Base-by-base conservation (phyloP, 805 yeast species). In the Candida loeiensis region DNA sequence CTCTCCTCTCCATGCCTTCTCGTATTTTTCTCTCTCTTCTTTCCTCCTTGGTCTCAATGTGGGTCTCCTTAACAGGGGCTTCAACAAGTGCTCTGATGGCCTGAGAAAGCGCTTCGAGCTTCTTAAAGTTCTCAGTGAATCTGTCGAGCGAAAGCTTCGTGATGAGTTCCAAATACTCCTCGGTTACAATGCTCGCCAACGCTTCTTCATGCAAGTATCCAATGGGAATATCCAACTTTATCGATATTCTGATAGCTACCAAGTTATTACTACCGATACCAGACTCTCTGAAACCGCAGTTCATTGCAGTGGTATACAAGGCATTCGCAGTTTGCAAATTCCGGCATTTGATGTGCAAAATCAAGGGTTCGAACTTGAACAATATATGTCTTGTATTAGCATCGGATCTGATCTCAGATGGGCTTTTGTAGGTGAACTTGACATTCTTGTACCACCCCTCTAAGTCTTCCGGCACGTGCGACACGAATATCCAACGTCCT, bases 311-410 rank as follows among this genome's bases (percentile, higher is more conserved):
- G 26, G 80, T 76, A 47, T 80, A 85, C 8, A 88, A 58, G 28
- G 61, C 61, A n/a, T 73, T 68, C 0, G 96, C 95, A 4, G 71
- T 59, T 11, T 59, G 64, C 18, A 70, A 59, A 48, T 78, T 73
- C 34, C 91, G 69, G 53, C 95, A 85, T 53, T 85, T 82, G 4
- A 88, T 88, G 58, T 88, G 96, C 35, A 87, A 62, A 36, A 88
- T 87, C 57, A 88, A 71, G 3, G 96, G 95, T 61, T 88, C 96
- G 49, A 80, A 88, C 53, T 89, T 88, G 66, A 69, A 87, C 24
- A 87, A 66, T 6, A 87, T 73, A 45, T 72, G 80, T 37, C 95
- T 65, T 2, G 73, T 67, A 17, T 53, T 43, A 2, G 27, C 33
- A 11, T 42, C 43, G 14, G 34, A 25, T 6, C 21, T 20, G 7